Conservation (phyloP, 106 monocot genomes). For the Acorus calamus region DNA sequence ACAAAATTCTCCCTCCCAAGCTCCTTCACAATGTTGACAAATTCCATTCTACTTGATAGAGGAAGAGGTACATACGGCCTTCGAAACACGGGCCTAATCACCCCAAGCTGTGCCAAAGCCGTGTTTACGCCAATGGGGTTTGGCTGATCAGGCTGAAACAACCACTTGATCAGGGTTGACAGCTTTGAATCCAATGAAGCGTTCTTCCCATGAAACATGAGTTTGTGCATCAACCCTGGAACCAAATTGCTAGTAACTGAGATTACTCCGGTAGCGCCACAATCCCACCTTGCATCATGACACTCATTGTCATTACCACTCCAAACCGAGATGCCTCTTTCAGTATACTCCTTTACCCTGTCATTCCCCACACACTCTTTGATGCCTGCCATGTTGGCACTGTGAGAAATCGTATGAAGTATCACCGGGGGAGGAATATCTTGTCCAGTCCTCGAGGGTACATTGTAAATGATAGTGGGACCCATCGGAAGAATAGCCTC, state of each 20-base stretch:
- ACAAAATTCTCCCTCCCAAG: constrained; percentile 82
- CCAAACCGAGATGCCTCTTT: constrained; percentile 57
- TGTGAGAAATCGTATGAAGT: constrained; percentile 16
- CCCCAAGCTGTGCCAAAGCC: constrained; percentile 76
- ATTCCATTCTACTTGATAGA: constrained; percentile 49
- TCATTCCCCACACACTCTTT: constrained; percentile 84
- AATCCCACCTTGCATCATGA: constrained; percentile 74
- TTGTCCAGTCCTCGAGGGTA: constrained; percentile 75
- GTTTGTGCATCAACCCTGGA: constrained; percentile 53
- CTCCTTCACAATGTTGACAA: constrained; percentile 60
- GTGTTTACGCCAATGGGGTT: constrained; percentile 82
- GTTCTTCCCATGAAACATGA: constrained; percentile 76
- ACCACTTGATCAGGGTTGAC: constrained; percentile 65
- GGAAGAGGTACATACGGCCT: constrained; percentile 80
- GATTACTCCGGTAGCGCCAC: constrained; percentile 76
- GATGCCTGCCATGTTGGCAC: constrained; percentile 64
- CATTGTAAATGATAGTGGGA: constrained; percentile 87
- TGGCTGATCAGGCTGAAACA: constrained; percentile 43
- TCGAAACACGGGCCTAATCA: constrained; percentile 61
- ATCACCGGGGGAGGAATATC: constrained; percentile 73
- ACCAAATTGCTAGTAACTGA: constrained; percentile 86
- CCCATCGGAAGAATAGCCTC: constrained; percentile 72
- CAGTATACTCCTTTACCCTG: constrained; percentile 43
- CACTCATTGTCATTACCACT: constrained; percentile 76
- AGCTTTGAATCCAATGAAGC: constrained; percentile 40